Evolutionary conservation across 176 grass and related monocot genomes (phyloP), one percentile per base, ranked within the genome.

Genomic region (Eleusine indica): DNA sequence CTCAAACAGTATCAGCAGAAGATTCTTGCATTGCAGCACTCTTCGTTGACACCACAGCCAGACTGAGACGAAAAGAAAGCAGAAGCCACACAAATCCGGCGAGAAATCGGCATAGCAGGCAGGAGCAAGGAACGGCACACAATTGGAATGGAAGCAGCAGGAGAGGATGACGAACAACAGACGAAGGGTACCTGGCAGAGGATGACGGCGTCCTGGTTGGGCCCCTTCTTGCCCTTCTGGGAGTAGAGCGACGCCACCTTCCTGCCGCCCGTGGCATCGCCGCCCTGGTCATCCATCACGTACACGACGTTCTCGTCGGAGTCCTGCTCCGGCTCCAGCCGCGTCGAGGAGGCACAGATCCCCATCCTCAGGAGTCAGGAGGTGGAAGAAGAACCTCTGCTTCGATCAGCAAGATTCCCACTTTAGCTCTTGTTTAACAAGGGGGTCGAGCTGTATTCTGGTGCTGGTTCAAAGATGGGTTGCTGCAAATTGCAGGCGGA

Each of bases 181-280:
- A 38, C 2, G 52, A 16, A 21, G 51, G 51, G 16, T 14, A 93
- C 97, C 97, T 94, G 89, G 85, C 93, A 99, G 38, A 99, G 89
- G 77, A 99, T 96, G 58, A 86, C 91, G 57, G 97, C 73, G 84
- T 99, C 97, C 83, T 99, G 97, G 88, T 99, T 99, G 53, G 91
- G 87, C 13, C 97, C 97, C 38, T 99, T 99, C 89, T 92, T 94
- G 83, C 97, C 97, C 76, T 76, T 92, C 52, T 78, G 97, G 56
- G 97, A 99, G 79, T 70, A 99, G 77, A 96, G 89, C 70, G 93
- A 99, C 19, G 93, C 93, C 16, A 96, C 60, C 77, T 68, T 94
- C 77, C 93, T 87, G 32, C 74, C 19, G 7, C 30, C 72, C 72
- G 35, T 51, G 11, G 41, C 21, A 9, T 32, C 81, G 0, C 68